Percentiles rank a stretch among this genome's conserved stretches.
These are phyloP conservation scores for Acer yangbiense DNA, from an alignment of 345 rosid species.

Conservation along the genomic window DNA sequence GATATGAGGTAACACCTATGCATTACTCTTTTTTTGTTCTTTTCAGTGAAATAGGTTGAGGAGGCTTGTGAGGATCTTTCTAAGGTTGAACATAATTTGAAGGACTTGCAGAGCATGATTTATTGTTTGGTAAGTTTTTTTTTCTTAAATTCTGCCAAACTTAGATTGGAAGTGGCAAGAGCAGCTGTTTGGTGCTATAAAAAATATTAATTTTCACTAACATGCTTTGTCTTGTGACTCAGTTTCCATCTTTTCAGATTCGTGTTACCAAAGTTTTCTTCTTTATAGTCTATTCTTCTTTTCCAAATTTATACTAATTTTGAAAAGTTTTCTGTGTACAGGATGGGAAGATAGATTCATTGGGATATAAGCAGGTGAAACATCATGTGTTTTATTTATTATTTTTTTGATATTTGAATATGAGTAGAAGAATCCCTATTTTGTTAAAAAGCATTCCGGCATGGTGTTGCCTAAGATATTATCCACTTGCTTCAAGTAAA, in stretches of 20 bases:
- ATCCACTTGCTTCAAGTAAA: neutral
- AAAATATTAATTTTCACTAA: no score
- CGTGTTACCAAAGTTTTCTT: no score
- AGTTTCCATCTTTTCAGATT: no score
- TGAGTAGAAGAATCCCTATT: neutral
- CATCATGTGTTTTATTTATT: neutral
- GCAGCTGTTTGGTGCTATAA: no score
- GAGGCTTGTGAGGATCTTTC: slow-evolving; percentile 59
- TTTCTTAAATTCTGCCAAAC: neutral
- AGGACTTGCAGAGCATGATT: slow-evolving; percentile 59
- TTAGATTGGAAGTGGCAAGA: no score
- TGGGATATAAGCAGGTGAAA: slow-evolving; percentile 85
- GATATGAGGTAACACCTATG: neutral
- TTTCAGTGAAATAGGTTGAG: slow-evolving; percentile 55
- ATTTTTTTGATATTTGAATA: neutral
- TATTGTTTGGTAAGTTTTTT: slow-evolving; percentile 64
- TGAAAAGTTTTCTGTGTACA: slow-evolving; percentile 34
- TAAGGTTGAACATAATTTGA: slow-evolving; percentile 62
- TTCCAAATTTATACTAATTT: slow-evolving; percentile 20
- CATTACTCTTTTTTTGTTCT: neutral
- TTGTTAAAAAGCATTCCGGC: neutral
- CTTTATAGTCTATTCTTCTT: neutral
- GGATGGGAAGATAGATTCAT: slow-evolving; percentile 76
- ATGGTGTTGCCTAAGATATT: neutral
- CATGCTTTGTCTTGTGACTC: no score